phyloP scores from a whole-genome alignment of 78 protist species.

The Abeoforma whisleri region DNA sequence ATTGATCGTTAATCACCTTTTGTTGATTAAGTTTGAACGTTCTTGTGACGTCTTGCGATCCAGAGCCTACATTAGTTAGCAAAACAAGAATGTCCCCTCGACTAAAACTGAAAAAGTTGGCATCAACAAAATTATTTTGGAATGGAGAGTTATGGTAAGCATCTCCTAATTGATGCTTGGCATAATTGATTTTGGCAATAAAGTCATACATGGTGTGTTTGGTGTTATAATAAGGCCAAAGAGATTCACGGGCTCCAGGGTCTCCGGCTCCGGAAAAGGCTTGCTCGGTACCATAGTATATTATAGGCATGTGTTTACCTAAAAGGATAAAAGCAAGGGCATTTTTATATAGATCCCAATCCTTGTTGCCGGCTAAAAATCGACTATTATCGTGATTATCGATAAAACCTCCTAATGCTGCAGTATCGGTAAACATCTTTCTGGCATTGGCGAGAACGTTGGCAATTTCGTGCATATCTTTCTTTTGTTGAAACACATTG shows the following conservation, averaged over 20 bases:
- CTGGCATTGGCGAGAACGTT: not conserved
- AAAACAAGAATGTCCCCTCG: not conserved
- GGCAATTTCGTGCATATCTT: not conserved
- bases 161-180: not conserved
- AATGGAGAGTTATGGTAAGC: not conserved
- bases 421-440: not conserved
- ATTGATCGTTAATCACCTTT: not conserved
- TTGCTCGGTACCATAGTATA: slow-evolving; percentile 67
- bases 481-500: not conserved
- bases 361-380: slow-evolving; percentile 30
- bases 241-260: slow-evolving; percentile 54
- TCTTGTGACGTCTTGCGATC: not conserved
- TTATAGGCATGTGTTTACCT: slow-evolving; percentile 49
- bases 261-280: slow-evolving; percentile 52
- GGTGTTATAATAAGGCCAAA: slow-evolving; percentile 43
- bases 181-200: not conserved
- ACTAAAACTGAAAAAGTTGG: not conserved
- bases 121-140: not conserved
- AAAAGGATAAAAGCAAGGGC: slow-evolving; percentile 47
- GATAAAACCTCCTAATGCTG: slow-evolving; percentile 31
- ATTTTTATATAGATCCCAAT: slow-evolving; percentile 12
- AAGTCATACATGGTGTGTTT: not conserved
- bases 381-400: slow-evolving; percentile 65
- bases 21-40: not conserved
- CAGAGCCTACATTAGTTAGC: not conserved